These are phyloP conservation scores for Boletus reticulatus DNA, from an alignment of 768 basidiomycete genomes.

Conservation along the genomic window DNA sequence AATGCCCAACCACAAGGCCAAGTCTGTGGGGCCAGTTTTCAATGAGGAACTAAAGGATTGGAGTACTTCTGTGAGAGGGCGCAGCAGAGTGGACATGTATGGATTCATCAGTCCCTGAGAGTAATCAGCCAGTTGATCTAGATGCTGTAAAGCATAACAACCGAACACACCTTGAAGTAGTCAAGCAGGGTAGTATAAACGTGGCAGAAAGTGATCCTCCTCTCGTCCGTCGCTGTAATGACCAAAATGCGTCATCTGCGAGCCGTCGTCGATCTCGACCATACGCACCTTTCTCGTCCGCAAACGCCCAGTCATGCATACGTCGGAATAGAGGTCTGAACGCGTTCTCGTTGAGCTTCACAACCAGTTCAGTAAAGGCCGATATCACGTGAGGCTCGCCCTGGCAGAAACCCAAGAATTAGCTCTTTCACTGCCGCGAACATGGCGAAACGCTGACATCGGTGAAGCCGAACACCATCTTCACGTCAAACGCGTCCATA, in stretches of 20 bases:
- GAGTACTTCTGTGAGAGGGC: conserved; percentile 63
- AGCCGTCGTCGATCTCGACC: neutral
- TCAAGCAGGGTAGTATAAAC: conserved; percentile 72
- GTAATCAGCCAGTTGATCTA: neutral
- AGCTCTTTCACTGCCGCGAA: neutral
- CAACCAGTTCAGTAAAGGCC: conserved; percentile 85
- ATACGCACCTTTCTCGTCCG: conserved; percentile 45
- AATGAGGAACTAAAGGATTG: conserved; percentile 41
- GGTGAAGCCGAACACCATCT: conserved; percentile 25
- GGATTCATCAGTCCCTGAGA: conserved; percentile 81
- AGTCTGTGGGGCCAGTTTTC: conserved; percentile 28
- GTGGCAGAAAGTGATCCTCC: conserved; percentile 72
- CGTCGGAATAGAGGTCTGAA: conserved; percentile 92
- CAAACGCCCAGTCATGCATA: conserved; percentile 94
- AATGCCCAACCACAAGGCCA: conserved; percentile 60
- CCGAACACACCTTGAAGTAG: conserved; percentile 74
- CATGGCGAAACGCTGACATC: conserved; percentile 24
- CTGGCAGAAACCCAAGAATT: conserved; percentile 31
- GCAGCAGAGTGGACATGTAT: conserved; percentile 78
- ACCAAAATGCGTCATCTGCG: neutral
- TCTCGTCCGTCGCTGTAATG: conserved; percentile 33
- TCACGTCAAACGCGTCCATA: conserved; percentile 70
- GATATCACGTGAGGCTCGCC: conserved; percentile 53
- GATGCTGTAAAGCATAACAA: neutral
- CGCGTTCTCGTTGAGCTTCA: conserved; percentile 88